phyloP scores from a whole-genome alignment of 352 stramenopile genomes.

The Pythium biforme region DNA sequence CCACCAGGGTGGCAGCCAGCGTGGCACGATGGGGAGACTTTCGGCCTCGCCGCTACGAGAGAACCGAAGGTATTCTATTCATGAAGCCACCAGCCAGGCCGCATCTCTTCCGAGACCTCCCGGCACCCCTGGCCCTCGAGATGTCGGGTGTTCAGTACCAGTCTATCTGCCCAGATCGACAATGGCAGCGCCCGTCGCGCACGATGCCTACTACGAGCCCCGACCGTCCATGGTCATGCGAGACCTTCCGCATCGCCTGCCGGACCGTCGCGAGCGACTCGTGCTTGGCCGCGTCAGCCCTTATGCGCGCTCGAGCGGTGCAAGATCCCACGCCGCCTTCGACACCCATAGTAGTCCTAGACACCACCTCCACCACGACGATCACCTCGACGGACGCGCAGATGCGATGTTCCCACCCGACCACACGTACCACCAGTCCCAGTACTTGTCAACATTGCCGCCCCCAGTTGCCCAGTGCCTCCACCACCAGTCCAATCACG shows the following conservation, averaged over 20 bases:
- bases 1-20: slow-evolving; percentile 14
- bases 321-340: background rate
- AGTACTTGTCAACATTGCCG: background rate
- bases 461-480: background rate
- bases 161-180: background rate
- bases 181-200: background rate
- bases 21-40: background rate
- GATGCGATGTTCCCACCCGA: background rate
- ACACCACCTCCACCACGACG: background rate
- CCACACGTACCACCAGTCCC: background rate
- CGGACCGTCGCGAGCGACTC: slow-evolving; percentile 7
- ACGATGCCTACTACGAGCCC: background rate
- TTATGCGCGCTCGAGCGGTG: slow-evolving; percentile 4
- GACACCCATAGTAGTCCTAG: background rate
- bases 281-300: slow-evolving; percentile 5
- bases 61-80: background rate
- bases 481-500: background rate
- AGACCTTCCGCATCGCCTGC: slow-evolving; percentile 1
- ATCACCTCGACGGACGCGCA: background rate
- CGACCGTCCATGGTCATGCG: background rate
- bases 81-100: background rate
- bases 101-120: background rate
- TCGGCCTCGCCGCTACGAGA: background rate
- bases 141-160: background rate
- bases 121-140: background rate